These are phyloP conservation scores for Diaporthe vaccinii DNA, from an alignment of 2,329 filamentous ascomycete species.

Conservation along the genomic window DNA sequence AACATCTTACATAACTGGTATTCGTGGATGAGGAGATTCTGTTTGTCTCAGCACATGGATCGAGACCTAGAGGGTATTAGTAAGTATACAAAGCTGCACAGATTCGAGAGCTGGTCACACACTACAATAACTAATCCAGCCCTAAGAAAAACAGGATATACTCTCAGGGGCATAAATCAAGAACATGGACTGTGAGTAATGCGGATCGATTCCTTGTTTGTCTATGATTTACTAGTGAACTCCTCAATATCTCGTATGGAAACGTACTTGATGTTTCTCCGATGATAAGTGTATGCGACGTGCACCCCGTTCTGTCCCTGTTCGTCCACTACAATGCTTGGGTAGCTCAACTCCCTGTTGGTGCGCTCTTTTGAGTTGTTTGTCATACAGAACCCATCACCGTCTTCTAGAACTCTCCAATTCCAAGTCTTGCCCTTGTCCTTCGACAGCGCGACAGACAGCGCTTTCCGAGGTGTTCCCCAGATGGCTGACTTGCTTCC, in stretches of 20 bases:
- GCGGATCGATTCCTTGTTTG: not conserved
- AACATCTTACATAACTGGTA: no score
- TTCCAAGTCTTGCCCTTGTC: slow-evolving; percentile 55
- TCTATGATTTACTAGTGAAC: slow-evolving; percentile 36
- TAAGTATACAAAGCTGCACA: not conserved
- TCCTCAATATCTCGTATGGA: slow-evolving; percentile 47
- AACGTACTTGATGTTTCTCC: slow-evolving; percentile 58
- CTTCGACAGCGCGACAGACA: slow-evolving; percentile 52
- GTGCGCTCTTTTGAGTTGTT: slow-evolving; percentile 57
- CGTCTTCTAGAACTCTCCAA: slow-evolving; percentile 56
- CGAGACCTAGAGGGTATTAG: not conserved
- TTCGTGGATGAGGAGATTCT: no score
- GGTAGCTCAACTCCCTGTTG: slow-evolving; percentile 60
- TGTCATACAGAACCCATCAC: slow-evolving; percentile 60
- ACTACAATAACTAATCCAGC: no score
- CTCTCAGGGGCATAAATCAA: no score
- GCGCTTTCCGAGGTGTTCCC: slow-evolving; percentile 55
- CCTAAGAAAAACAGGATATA: no score
- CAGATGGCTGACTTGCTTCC: slow-evolving; percentile 56
- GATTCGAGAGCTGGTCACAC: not conserved
- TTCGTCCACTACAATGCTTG: slow-evolving; percentile 53
- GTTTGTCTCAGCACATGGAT: no score
- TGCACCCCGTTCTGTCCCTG: slow-evolving; percentile 46
- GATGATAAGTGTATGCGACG: slow-evolving; percentile 58
- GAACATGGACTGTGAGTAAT: no score